Evolutionary conservation across 2,329 filamentous ascomycete genomes (phyloP), one percentile per base, ranked within the genome.

Genomic region (Aspergillus luchuensis): DNA sequence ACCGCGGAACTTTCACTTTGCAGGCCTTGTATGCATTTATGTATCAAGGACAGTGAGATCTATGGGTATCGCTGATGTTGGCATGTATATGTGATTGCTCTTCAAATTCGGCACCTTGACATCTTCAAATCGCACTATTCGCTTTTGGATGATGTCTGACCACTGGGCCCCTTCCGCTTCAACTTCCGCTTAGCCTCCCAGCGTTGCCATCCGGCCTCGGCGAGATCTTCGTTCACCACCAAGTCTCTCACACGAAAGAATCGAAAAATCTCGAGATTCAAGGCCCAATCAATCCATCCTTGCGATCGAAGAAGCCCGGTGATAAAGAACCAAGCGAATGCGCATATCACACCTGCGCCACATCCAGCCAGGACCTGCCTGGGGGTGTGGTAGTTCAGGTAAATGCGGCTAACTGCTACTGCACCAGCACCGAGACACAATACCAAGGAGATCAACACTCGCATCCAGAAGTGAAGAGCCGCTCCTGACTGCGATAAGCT

Each of bases 161-260:
- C 63, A 66, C 63, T 69, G 41, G 66, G 30, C 39, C 61, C 63
- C 58, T 67, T 71, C 60, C 63, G 67, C 56, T 69, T 76, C 65
- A 71, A 67, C 54, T 74, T 77, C 60, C 78, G 78, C 58, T 78
- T 75, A 52, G 82, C 80, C 75, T 94, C 89, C 92, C 93, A 98
- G 73, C 91, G 89, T 78, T 93, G 91, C 94, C 94, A 99, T 2
- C 95, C 95, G 45, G 92, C 89, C 79, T 97, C 92, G 36, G 89
- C 89, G 68, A 97, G 78, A 76, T 98, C 94, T 78, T 98, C 94
- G 73, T 90, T 89, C 6, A 96, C 83, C 11, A 96, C 87, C 63
- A 99, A 79, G 76, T 99, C 95, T 61, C 95, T 84, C 51, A 96
- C 80, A 61, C 94, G 84, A 51, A 95, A 79, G 65, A 87, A 83